Evolutionary conservation across 1,284 basidiomycete genomes (phyloP).

Genomic region (Testicularia cyperi): DNA sequence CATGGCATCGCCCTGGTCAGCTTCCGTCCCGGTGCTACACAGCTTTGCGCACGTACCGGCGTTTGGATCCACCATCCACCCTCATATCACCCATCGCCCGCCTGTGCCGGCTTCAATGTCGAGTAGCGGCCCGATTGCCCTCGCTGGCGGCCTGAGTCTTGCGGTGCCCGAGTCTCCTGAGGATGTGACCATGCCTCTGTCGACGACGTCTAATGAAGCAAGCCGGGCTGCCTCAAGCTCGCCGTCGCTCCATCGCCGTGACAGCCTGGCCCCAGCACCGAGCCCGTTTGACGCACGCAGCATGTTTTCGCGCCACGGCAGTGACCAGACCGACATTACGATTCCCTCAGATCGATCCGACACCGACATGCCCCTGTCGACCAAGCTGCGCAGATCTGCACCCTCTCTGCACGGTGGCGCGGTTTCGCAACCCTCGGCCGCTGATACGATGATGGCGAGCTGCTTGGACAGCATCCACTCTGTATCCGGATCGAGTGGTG

Average conservation of each 20-base stretch:
- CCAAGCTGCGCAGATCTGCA: slow-evolving; percentile 8
- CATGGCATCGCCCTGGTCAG: too few relatives aligned
- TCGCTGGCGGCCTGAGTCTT: slow-evolving; percentile 8
- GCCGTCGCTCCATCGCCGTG: slow-evolving; percentile 6
- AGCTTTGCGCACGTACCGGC: too few relatives aligned
- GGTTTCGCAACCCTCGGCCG: background rate
- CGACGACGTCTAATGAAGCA: slow-evolving; percentile 1
- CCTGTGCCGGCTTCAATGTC: slow-evolving; percentile 6
- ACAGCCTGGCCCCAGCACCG: slow-evolving; percentile 4
- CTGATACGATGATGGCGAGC: slow-evolving; percentile 21
- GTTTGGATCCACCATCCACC: slow-evolving; percentile 12
- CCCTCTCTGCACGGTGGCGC: too few relatives aligned
- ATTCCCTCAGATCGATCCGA: slow-evolving; percentile 19
- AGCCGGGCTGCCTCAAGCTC: slow-evolving; percentile 16
- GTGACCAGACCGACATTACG: slow-evolving; percentile 31
- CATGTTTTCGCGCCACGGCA: slow-evolving; percentile 21
- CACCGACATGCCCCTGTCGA: slow-evolving; percentile 2
- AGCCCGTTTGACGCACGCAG: slow-evolving; percentile 8
- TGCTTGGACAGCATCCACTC: slow-evolving; percentile 36
- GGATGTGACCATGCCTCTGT: slow-evolving; percentile 13
- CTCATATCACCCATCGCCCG: slow-evolving; percentile 14
- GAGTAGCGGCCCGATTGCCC: slow-evolving; percentile 2
- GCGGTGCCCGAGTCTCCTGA: slow-evolving; percentile 6
- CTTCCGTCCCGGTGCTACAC: too few relatives aligned
- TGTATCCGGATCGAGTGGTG: slow-evolving; percentile 1